Conservation (phyloP, 805 yeast genomes). For the Wickerhamiella siamensis region DNA sequence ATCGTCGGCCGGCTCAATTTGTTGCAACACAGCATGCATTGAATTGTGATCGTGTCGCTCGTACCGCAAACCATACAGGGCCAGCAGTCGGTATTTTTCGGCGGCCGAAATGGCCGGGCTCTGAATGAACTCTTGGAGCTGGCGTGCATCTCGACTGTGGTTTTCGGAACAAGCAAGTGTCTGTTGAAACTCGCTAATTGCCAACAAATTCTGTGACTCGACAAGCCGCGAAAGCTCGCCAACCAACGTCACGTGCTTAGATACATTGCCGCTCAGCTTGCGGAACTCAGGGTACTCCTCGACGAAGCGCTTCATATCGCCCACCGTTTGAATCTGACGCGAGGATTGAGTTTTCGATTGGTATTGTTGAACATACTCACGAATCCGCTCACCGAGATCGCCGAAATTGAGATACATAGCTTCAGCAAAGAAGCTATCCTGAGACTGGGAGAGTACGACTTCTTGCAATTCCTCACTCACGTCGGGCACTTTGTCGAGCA, state of each 20-base stretch:
- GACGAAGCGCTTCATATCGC: constrained; percentile 81
- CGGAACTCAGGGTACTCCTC: constrained; percentile 91
- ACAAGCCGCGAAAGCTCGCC: constrained; percentile 73
- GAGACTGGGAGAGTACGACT: constrained; percentile 50
- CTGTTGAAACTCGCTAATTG: constrained; percentile 82
- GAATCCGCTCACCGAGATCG: constrained; percentile 78
- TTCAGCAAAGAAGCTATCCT: constrained; percentile 64
- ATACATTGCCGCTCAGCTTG: constrained; percentile 70
- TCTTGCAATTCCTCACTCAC: constrained; percentile 45
- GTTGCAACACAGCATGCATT: constrained; percentile 13
- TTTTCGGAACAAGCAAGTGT: constrained; percentile 53
- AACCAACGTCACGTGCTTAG: constrained; percentile 84
- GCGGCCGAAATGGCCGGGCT: constrained; percentile 30
- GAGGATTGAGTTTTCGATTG: constrained; percentile 65
- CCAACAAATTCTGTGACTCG: constrained; percentile 50
- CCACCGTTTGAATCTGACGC: constrained; percentile 57
- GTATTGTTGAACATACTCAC: constrained; percentile 68
- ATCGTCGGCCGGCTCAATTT: constrained; percentile 14
- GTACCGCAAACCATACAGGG: constrained; percentile 61
- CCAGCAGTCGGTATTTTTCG: constrained; percentile 55
- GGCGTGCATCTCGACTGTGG: constrained; percentile 41
- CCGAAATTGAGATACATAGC: constrained; percentile 88
- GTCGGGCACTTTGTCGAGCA: constrained; percentile 41
- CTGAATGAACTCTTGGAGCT: constrained; percentile 41
- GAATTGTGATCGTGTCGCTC: constrained; percentile 16